Evolutionary conservation across 495 filamentous ascomycete genomes (phyloP).

Genomic region (Penicillium silybi): DNA sequence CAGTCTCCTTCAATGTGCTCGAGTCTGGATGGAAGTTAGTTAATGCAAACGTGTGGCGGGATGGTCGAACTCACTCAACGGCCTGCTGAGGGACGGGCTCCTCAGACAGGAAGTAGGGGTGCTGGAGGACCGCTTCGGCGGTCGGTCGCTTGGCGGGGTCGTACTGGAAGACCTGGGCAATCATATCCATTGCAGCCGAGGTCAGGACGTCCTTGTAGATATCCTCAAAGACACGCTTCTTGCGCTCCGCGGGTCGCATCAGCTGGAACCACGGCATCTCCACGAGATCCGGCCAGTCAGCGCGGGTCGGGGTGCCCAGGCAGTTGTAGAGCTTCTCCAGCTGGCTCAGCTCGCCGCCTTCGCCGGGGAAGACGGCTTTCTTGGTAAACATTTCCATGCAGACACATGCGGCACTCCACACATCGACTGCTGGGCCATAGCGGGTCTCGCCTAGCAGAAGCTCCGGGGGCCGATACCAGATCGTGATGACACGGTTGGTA

Average conservation of each 20-base stretch:
- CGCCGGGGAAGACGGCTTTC: slow-evolving; percentile 92
- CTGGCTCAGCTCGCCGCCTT: slow-evolving; percentile 91
- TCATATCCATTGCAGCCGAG: slow-evolving; percentile 75
- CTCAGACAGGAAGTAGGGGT: slow-evolving; percentile 84
- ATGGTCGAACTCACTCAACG: slow-evolving; percentile 63
- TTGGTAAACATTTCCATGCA: slow-evolving; percentile 95
- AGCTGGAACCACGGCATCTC: slow-evolving; percentile 98
- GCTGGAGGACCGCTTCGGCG: slow-evolving; percentile 79
- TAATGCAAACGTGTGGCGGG: slow-evolving; percentile 2
- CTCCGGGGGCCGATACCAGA: slow-evolving; percentile 93
- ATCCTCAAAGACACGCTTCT: slow-evolving; percentile 75
- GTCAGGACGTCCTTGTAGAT: slow-evolving; percentile 72
- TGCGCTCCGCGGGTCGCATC: slow-evolving; percentile 69
- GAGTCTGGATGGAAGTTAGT: slow-evolving; percentile 51
- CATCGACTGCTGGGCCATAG: slow-evolving; percentile 92
- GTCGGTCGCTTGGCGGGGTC: slow-evolving; percentile 82
- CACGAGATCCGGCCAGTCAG: slow-evolving; percentile 80
- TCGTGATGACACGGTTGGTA: slow-evolving; percentile 96
- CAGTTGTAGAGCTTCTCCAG: slow-evolving; percentile 91
- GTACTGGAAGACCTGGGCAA: slow-evolving; percentile 76
- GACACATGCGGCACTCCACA: slow-evolving; percentile 97
- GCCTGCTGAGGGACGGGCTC: slow-evolving; percentile 75
- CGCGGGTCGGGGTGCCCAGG: slow-evolving; percentile 81
- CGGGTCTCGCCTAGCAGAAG: slow-evolving; percentile 90
- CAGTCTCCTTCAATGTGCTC: slow-evolving; percentile 87